Percentiles rank a stretch among this genome's conserved stretches.
These are phyloP conservation scores for Oryza meyeriana DNA, from an alignment of 176 grass and related monocot genomes.

Conservation along the genomic window DNA sequence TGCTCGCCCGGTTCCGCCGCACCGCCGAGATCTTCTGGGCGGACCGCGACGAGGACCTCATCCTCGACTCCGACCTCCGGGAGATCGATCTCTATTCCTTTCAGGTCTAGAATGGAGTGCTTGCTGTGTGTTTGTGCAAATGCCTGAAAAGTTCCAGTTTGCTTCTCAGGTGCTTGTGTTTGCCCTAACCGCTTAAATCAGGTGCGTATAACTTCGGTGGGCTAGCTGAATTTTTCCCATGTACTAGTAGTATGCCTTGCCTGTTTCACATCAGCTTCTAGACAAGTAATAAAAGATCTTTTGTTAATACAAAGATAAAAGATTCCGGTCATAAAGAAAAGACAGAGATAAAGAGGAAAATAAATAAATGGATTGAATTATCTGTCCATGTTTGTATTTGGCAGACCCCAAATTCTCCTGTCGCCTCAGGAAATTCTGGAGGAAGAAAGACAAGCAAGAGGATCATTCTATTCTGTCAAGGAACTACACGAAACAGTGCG, in stretches of 20 bases:
- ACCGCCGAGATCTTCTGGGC: constrained; percentile 91
- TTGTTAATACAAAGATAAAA: too few relatives aligned
- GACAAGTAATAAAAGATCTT: neutral
- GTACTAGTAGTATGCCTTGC: neutral
- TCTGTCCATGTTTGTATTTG: constrained; percentile 14
- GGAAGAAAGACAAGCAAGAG: constrained; percentile 68
- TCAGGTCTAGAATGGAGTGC: constrained; percentile 29
- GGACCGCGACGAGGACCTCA: constrained; percentile 47
- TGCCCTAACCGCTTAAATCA: constrained; percentile 88
- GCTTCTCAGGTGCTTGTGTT: constrained; percentile 70
- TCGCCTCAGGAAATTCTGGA: constrained; percentile 49
- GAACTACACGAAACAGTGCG: constrained; percentile 57
- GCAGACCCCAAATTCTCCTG: constrained; percentile 81
- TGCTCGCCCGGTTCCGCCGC: constrained; percentile 66
- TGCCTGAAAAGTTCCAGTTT: neutral
- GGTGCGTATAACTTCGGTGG: constrained; percentile 27
- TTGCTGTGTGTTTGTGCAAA: neutral
- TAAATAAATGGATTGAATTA: constrained; percentile 5
- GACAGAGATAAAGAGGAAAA: neutral
- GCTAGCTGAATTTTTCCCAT: neutral
- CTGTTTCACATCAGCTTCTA: neutral
- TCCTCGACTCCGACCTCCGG: constrained; percentile 66
- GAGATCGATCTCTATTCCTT: constrained; percentile 98
- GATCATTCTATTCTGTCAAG: constrained; percentile 82
- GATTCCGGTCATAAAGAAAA: neutral